phyloP scores from a whole-genome alignment of 164 flowering plant genomes.

The Vitis rupestris region DNA sequence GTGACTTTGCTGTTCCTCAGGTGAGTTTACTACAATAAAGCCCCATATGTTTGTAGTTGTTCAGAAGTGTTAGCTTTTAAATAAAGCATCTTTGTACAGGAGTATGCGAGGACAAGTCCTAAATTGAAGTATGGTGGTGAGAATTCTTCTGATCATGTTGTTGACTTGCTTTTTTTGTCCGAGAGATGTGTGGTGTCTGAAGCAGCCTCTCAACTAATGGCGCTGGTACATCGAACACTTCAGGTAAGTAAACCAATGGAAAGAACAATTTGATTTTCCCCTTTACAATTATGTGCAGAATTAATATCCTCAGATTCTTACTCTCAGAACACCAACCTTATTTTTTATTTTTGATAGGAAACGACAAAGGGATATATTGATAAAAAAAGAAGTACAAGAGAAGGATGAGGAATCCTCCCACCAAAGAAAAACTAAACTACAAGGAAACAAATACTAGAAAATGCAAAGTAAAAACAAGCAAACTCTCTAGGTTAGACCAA shows the following conservation, averaged over 20 bases:
- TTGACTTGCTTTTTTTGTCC: slow-evolving; percentile 64
- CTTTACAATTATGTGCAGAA: neutral
- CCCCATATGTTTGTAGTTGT: neutral
- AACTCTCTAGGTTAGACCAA: too few relatives aligned
- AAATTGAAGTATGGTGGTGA: slow-evolving; percentile 22
- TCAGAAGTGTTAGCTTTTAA: slow-evolving; percentile 2
- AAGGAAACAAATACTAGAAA: too few relatives aligned
- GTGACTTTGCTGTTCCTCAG: slow-evolving; percentile 65
- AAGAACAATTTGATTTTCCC: neutral
- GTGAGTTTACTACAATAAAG: slow-evolving; percentile 39
- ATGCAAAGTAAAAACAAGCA: too few relatives aligned
- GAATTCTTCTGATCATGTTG: slow-evolving; percentile 34
- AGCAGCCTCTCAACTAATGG: slow-evolving; percentile 75
- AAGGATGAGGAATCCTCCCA: too few relatives aligned
- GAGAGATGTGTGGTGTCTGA: slow-evolving; percentile 75
- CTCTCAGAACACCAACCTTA: too few relatives aligned
- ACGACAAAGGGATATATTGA: too few relatives aligned
- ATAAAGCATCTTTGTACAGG: slow-evolving; percentile 31
- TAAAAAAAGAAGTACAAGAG: too few relatives aligned
- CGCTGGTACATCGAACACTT: slow-evolving; percentile 77
- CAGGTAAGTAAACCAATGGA: slow-evolving; percentile 37
- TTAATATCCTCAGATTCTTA: too few relatives aligned
- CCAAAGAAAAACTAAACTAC: too few relatives aligned
- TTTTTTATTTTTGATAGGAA: too few relatives aligned
- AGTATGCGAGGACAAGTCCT: slow-evolving; percentile 20